phyloP scores from a whole-genome alignment of 2,329 filamentous ascomycete genomes.

The Thelonectria rubi region DNA sequence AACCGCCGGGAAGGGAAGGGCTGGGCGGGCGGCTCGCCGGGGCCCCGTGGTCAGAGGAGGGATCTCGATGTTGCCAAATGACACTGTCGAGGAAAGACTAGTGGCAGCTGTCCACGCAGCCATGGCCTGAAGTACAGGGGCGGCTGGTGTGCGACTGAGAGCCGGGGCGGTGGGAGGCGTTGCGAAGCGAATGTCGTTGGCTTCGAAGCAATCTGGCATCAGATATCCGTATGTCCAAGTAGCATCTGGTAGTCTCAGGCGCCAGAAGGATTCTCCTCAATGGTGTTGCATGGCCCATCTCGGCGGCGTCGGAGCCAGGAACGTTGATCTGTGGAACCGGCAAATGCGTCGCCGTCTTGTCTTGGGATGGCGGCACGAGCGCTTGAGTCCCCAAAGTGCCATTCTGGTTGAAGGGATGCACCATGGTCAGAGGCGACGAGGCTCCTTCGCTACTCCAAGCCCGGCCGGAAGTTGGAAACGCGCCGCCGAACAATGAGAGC shows the following conservation, averaged over 20 bases:
- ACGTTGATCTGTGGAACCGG: constrained; percentile 16
- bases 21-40: constrained; percentile 36
- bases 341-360: constrained; percentile 1
- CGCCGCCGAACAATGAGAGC: constrained; percentile 32
- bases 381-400: constrained; percentile 30
- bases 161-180: constrained; percentile 30
- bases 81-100: constrained; percentile 11
- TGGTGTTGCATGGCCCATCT: not conserved
- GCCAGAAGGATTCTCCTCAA: not conserved
- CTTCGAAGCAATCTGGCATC: constrained; percentile 24
- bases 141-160: constrained; percentile 40
- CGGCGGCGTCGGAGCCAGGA: not conserved
- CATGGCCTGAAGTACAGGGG: constrained; percentile 10
- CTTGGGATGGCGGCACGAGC: constrained; percentile 35
- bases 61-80: constrained; percentile 42
- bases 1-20: constrained; percentile 47
- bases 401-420: constrained; percentile 22
- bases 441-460: constrained; percentile 24
- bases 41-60: constrained; percentile 31
- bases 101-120: constrained; percentile 15
- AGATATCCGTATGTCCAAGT: constrained; percentile 24
- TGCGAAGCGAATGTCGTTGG: constrained; percentile 20
- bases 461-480: constrained; percentile 36
- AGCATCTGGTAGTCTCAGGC: constrained; percentile 15
- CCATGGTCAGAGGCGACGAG: constrained; percentile 13